Evolutionary conservation across 2,329 filamentous ascomycete genomes (phyloP).

Genomic region (Orbilia ellipsospora): DNA sequence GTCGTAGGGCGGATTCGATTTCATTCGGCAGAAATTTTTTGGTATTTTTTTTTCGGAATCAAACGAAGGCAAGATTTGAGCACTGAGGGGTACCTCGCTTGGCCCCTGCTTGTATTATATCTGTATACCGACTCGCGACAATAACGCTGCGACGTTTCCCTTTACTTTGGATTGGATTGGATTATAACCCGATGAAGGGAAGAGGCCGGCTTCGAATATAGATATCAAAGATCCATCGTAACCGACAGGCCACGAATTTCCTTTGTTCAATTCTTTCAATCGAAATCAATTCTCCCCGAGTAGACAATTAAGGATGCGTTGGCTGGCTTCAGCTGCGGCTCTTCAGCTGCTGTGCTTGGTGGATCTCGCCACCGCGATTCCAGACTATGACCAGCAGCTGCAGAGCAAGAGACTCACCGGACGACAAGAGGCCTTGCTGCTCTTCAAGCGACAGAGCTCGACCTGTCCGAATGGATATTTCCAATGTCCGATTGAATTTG

Average conservation of each 20-base stretch:
- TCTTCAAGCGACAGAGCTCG: constrained; percentile 40
- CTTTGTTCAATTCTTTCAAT: constrained; percentile 39
- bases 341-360: constrained; percentile 48
- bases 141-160: background rate
- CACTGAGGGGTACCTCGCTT: constrained; percentile 52
- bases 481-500: constrained; percentile 39
- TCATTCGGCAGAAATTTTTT: constrained; percentile 7
- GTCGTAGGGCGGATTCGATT: constrained; percentile 15
- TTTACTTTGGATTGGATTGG: background rate
- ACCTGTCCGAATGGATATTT: constrained; percentile 28
- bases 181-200: constrained; percentile 5
- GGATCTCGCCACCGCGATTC: constrained; percentile 38
- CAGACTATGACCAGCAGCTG: constrained; percentile 29
- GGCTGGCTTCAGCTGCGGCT: constrained; percentile 29
- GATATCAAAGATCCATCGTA: background rate
- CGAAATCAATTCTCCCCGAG: constrained; percentile 14
- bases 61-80: background rate
- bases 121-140: constrained; percentile 50
- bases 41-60: constrained; percentile 12
- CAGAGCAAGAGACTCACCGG: constrained; percentile 18
- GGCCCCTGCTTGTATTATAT: constrained; percentile 29
- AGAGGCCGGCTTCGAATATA: constrained; percentile 2
- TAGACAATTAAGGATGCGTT: constrained; percentile 36
- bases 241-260: constrained; percentile 50
- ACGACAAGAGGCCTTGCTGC: constrained; percentile 46